A percentile compares a stretch with the other conserved stretches of the same genome.
These are phyloP conservation scores for Cenchrus purpureus DNA, from an alignment of 176 grass and related monocot genomes.

Conservation along the genomic window DNA sequence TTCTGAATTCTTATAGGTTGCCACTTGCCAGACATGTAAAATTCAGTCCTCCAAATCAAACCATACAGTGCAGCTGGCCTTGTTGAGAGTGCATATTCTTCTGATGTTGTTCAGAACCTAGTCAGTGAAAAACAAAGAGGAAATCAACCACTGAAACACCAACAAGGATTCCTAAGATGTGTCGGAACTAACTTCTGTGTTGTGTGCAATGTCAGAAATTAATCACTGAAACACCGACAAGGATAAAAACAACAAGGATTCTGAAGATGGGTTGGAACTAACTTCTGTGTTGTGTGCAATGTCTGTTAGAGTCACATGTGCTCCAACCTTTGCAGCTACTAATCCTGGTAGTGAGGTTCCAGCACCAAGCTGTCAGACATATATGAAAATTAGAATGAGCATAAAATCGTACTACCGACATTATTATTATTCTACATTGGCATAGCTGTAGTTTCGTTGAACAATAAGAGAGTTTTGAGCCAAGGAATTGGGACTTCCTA, in stretches of 20 bases:
- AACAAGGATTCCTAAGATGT: too few species aligned
- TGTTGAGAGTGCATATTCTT: constrained; percentile 62
- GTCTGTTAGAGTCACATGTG: constrained; percentile 74
- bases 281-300: constrained; percentile 64
- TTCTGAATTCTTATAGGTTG: background rate
- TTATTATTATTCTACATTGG: background rate
- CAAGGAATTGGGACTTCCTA: background rate
- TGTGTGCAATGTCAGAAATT: constrained; percentile 57
- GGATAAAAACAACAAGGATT: too few species aligned
- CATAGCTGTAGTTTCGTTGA: background rate
- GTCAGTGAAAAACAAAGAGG: constrained; percentile 16
- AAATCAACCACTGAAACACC: background rate
- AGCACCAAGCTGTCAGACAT: constrained; percentile 57
- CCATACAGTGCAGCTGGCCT: constrained; percentile 65
- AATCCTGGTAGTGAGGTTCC: constrained; percentile 81
- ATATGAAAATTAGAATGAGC: background rate
- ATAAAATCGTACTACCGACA: background rate
- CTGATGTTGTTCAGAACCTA: constrained; percentile 81
- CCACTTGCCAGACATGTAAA: constrained; percentile 1
- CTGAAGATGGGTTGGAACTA: background rate
- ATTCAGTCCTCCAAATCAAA: background rate
- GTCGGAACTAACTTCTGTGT: constrained; percentile 50
- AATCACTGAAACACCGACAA: too few species aligned
- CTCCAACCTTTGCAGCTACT: constrained; percentile 80
- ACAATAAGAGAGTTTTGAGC: background rate